phyloP scores from a whole-genome alignment of 768 basidiomycete species.

The Rossbeevera mucosa region DNA sequence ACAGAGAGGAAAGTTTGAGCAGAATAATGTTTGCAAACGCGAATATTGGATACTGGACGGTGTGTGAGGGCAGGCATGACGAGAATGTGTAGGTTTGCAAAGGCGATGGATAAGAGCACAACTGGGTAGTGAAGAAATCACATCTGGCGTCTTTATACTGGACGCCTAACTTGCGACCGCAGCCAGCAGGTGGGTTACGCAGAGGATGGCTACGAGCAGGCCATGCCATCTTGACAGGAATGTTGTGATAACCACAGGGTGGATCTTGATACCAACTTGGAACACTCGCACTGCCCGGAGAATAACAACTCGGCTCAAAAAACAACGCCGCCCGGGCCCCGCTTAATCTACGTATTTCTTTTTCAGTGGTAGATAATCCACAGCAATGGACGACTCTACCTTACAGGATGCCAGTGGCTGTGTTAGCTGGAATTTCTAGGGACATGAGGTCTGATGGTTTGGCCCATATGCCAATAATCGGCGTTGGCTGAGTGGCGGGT shows the following conservation, averaged over 20 bases:
- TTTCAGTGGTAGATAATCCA: neutral
- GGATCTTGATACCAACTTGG: constrained; percentile 7
- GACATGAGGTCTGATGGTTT: neutral
- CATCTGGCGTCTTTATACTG: constrained; percentile 11
- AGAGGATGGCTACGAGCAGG: constrained; percentile 12
- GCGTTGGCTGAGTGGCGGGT: neutral
- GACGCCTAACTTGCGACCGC: neutral
- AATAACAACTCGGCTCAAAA: neutral
- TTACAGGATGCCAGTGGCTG: neutral
- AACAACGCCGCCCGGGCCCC: neutral
- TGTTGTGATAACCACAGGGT: constrained; percentile 17
- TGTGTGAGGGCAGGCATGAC: constrained; percentile 31
- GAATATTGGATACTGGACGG: constrained; percentile 15
- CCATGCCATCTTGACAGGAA: constrained; percentile 1
- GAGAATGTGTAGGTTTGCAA: neutral
- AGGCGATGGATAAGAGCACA: neutral
- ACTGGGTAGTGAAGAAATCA: neutral
- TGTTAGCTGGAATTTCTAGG: too few species aligned
- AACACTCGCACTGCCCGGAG: neutral
- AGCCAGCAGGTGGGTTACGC: neutral
- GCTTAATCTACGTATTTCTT: neutral
- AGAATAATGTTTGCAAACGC: constrained; percentile 38
- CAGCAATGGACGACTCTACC: neutral
- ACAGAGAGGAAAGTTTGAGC: constrained; percentile 39
- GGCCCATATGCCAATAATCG: neutral